These are phyloP conservation scores for Puccinia polysora DNA, from an alignment of 1,284 basidiomycete genomes.

Conservation along the genomic window DNA sequence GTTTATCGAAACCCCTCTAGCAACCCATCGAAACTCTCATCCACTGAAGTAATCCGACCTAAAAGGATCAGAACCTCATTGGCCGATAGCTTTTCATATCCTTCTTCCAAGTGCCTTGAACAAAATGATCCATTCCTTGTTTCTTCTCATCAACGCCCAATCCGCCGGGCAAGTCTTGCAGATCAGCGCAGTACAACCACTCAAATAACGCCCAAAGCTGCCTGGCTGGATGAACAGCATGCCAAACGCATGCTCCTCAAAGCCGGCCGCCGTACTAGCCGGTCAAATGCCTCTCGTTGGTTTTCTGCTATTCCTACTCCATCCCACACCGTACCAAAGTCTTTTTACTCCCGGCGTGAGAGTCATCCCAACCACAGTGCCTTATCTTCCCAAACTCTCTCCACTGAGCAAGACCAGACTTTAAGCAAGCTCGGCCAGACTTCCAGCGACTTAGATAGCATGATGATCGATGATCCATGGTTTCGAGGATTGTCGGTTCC, in stretches of 20 bases:
- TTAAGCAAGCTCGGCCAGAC: not conserved
- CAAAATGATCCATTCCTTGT: not conserved
- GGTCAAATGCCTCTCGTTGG: not conserved
- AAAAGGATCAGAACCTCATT: slow-evolving; percentile 16
- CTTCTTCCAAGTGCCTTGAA: not conserved
- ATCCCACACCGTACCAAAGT: not conserved
- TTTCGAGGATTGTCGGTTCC: not conserved
- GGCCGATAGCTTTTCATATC: not conserved
- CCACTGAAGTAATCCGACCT: slow-evolving; percentile 1
- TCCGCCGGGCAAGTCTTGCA: not conserved
- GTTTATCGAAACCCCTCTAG: not conserved
- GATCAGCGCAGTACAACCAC: not conserved
- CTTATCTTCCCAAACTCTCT: not conserved
- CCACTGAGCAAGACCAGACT: not conserved
- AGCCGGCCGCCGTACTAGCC: not conserved
- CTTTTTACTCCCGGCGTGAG: not conserved
- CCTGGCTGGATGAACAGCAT: slow-evolving; percentile 10
- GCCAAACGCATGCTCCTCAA: slow-evolving; percentile 23
- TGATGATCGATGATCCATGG: slow-evolving; percentile 25
- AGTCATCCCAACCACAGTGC: slow-evolving; percentile 7
- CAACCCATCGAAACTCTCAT: not conserved
- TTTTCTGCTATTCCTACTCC: not conserved
- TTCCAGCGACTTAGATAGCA: slow-evolving; percentile 6
- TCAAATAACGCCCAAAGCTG: slow-evolving; percentile 3
- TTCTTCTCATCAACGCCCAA: not conserved